A percentile compares a stretch with the other conserved stretches of the same genome.
These are phyloP conservation scores for Cenchrus fungigraminus DNA, from an alignment of 176 grass and related monocot genomes.

Conservation along the genomic window DNA sequence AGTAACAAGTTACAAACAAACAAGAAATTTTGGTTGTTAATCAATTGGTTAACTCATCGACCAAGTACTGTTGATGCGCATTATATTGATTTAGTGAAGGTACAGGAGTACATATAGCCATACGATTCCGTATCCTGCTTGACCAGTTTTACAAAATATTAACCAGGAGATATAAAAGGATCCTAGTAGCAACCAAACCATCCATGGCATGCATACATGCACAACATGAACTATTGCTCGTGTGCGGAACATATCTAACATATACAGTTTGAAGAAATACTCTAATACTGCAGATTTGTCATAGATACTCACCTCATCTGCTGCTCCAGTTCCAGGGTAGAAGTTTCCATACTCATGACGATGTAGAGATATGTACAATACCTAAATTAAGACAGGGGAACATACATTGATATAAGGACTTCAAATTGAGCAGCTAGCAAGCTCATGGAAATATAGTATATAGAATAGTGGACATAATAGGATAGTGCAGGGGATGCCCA, in stretches of 20 bases:
- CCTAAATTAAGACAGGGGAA: constrained; percentile 43
- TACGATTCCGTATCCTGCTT: no score
- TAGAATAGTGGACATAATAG: neutral
- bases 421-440: constrained; percentile 5
- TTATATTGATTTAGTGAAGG: no score
- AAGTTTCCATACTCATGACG: constrained; percentile 93
- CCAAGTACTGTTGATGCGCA: constrained; percentile 2
- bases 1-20: constrained; percentile 2
- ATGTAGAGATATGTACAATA: constrained; percentile 97
- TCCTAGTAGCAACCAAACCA: no score
- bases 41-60: constrained; percentile 24
- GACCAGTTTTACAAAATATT: no score
- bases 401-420: constrained; percentile 17
- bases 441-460: constrained; percentile 18
- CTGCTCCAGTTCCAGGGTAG: constrained; percentile 96
- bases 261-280: neutral
- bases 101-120: no score
- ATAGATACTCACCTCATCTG: constrained; percentile 70
- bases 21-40: neutral
- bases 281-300: neutral
- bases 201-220: no score
- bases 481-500: neutral
- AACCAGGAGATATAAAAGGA: no score
- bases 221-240: no score
- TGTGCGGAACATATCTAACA: no score